A percentile compares a stretch with the other conserved stretches of the same genome.
Conservation (phyloP, 2,329 filamentous ascomycete genomes). For the Cryphonectria naterciae region DNA sequence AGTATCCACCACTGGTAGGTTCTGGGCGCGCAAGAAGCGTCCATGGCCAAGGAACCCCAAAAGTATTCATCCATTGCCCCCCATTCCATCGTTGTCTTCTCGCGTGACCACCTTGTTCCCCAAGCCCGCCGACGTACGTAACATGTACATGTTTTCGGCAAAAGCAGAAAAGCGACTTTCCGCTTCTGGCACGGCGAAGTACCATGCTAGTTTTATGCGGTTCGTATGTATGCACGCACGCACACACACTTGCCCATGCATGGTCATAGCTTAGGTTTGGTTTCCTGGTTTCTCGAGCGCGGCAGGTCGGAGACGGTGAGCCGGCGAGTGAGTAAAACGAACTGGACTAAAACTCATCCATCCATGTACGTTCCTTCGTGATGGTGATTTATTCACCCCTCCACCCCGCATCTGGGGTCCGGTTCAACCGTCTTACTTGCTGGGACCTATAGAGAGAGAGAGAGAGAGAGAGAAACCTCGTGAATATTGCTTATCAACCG, state of each 20-base stretch:
- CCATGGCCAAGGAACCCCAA: not conserved
- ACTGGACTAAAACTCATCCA: not conserved
- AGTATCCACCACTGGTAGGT: not conserved
- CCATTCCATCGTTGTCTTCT: too few species aligned
- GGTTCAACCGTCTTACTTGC: not conserved
- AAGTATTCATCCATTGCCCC: not conserved
- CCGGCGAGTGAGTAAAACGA: not conserved
- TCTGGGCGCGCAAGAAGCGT: not conserved
- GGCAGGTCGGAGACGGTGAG: not conserved
- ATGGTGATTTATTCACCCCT: not conserved
- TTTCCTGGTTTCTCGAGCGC: not conserved
- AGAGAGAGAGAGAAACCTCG: too few species aligned
- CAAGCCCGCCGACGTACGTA: not conserved
- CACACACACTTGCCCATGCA: not conserved
- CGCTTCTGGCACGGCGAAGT: slow-evolving; percentile 1
- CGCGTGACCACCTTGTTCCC: not conserved
- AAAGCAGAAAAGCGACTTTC: not conserved
- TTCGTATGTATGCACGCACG: not conserved
- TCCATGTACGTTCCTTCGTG: not conserved
- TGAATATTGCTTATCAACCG: too few species aligned
- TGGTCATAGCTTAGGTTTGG: not conserved
- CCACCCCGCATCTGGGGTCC: not conserved
- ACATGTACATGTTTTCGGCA: not conserved
- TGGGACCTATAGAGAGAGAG: too few species aligned
- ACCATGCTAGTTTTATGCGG: not conserved